Evolutionary conservation across 1,284 basidiomycete genomes (phyloP).

Genomic region (Trametes sp.): DNA sequence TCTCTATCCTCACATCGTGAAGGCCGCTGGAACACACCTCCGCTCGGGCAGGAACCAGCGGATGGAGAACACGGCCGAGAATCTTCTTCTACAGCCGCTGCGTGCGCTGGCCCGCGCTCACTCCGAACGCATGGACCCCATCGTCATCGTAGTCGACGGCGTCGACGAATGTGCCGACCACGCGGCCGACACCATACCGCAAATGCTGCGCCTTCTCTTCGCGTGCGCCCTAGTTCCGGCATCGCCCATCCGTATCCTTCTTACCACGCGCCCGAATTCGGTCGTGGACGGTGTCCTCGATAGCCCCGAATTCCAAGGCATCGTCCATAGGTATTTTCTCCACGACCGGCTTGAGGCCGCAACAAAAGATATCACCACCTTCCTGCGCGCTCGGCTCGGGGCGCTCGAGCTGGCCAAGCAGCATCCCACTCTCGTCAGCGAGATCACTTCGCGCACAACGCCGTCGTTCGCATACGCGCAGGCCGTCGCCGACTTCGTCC

Average conservation of each 20-base stretch:
- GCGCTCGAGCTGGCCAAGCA: no score
- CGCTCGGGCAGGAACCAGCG: no score
- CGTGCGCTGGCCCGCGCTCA: background rate
- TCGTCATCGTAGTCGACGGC: conserved; percentile 25
- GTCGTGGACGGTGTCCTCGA: background rate
- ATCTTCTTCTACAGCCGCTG: no score
- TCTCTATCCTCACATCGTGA: background rate
- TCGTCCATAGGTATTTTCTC: no score
- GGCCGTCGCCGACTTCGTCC: background rate
- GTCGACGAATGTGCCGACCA: conserved; percentile 24
- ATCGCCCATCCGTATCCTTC: conserved; percentile 15
- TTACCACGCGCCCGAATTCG: conserved; percentile 17
- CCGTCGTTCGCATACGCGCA: conserved; percentile 5
- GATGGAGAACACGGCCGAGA: no score
- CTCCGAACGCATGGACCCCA: background rate
- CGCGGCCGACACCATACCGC: background rate
- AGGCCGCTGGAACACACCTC: no score
- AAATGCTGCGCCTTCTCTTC: conserved; percentile 9
- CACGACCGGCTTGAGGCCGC: no score
- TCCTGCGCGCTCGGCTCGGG: no score
- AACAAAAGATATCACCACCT: no score
- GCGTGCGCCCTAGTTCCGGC: background rate
- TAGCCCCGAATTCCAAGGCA: no score
- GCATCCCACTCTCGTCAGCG: no score
- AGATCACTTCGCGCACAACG: background rate